Evolutionary conservation across 2,329 filamentous ascomycete species (phyloP).

Genomic region (Hypoxylon sp.): DNA sequence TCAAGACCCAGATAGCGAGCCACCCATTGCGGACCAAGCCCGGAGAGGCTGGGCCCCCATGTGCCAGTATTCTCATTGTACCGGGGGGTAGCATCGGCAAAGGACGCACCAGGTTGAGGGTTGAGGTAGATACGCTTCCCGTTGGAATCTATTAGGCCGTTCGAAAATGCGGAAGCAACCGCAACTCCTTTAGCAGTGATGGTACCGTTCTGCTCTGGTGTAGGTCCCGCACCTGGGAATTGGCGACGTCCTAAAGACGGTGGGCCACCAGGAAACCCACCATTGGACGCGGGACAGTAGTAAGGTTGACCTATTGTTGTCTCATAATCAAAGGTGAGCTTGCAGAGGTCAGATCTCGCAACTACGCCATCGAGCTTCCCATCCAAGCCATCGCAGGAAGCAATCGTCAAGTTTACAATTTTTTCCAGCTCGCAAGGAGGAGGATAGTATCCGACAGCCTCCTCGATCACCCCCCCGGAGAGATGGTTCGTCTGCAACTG

Average conservation of each 20-base stretch:
- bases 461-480: constrained; percentile 58
- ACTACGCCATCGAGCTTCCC: constrained; percentile 69
- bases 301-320: constrained; percentile 63
- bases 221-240: constrained; percentile 42
- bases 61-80: constrained; percentile 53
- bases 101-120: constrained; percentile 54
- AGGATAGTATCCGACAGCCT: constrained; percentile 59
- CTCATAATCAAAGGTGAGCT: constrained; percentile 59
- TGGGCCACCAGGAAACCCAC: constrained; percentile 32
- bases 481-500: constrained; percentile 64
- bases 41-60: constrained; percentile 47
- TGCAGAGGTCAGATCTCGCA: constrained; percentile 56
- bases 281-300: constrained; percentile 59
- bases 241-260: constrained; percentile 50
- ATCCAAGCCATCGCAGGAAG: constrained; percentile 69
- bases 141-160: constrained; percentile 57
- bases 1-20: constrained; percentile 45
- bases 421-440: constrained; percentile 62
- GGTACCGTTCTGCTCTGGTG: constrained; percentile 51
- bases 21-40: constrained; percentile 54
- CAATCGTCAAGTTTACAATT: constrained; percentile 68
- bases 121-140: constrained; percentile 56
- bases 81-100: constrained; percentile 55
- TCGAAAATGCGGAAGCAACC: constrained; percentile 55
- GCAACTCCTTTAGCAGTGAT: constrained; percentile 52